These are phyloP conservation scores for Excoecaria cochinchinensis DNA, from an alignment of 345 rosid genomes.

Conservation along the genomic window DNA sequence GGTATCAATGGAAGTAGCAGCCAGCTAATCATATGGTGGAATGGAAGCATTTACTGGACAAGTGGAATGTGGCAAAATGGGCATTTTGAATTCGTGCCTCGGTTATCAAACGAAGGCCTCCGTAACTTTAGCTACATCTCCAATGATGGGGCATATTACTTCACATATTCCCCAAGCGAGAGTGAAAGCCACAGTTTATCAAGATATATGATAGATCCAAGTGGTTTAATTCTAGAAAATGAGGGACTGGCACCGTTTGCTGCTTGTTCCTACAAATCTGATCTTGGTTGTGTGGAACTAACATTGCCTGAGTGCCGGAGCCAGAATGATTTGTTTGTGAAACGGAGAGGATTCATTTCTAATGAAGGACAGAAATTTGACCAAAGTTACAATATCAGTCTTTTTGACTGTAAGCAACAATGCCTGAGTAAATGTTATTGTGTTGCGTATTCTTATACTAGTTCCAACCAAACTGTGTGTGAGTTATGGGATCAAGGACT, in stretches of 20 bases:
- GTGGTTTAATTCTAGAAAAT: constrained; percentile 4
- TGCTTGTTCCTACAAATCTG: background rate
- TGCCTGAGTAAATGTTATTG: constrained; percentile 42
- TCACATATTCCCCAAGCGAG: background rate
- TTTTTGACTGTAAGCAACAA: constrained; percentile 21
- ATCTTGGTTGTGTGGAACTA: background rate
- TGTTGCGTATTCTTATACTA: constrained; percentile 40
- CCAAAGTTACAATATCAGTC: constrained; percentile 20
- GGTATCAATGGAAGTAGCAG: background rate
- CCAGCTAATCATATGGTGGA: constrained; percentile 17
- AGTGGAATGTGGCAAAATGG: constrained; percentile 19
- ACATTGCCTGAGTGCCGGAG: constrained; percentile 13
- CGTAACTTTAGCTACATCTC: constrained; percentile 14
- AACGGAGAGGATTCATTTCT: background rate
- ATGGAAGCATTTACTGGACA: constrained; percentile 9
- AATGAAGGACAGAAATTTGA: constrained; percentile 15
- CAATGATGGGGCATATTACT: constrained; percentile 20
- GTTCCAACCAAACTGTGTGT: constrained; percentile 35
- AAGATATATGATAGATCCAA: background rate
- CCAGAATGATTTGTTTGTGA: background rate
- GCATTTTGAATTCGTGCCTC: background rate
- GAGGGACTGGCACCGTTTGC: background rate
- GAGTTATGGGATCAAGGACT: constrained; percentile 34
- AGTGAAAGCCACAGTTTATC: constrained; percentile 10
- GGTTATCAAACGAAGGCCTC: background rate